A percentile compares a stretch with the other conserved stretches of the same genome.
Conservation (phyloP, 306 rosid genomes). For the Lathyrus sativus region DNA sequence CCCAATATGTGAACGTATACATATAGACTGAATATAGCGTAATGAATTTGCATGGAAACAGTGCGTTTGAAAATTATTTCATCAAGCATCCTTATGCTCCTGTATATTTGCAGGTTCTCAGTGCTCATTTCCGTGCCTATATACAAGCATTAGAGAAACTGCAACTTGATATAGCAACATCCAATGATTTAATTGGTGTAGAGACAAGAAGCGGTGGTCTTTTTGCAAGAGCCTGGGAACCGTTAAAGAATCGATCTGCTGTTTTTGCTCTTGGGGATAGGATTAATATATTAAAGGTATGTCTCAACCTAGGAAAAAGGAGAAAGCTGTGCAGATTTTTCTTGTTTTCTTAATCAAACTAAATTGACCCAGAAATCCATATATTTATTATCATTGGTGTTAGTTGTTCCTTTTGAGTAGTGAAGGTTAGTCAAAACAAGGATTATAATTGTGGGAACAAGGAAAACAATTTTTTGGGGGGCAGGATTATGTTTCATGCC, state of each 20-base stretch:
- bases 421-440: conserved; percentile 27
- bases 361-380: conserved; percentile 15
- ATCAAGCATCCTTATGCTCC: conserved; percentile 30
- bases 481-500: not conserved
- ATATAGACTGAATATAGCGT: not conserved
- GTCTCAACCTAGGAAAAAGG: conserved; percentile 9
- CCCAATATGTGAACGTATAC: conserved; percentile 1
- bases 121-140: conserved; percentile 97
- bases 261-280: conserved; percentile 95
- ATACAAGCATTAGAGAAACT: conserved; percentile 93
- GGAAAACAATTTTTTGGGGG: not conserved
- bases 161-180: conserved; percentile 94
- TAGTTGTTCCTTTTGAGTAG: conserved; percentile 11
- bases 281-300: conserved; percentile 80
- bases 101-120: conserved; percentile 74
- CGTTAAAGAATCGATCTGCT: conserved; percentile 95
- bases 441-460: conserved; percentile 1
- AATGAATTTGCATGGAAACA: conserved; percentile 15
- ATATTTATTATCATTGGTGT: not conserved
- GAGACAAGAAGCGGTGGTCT: conserved; percentile 86
- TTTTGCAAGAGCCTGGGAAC: conserved; percentile 82
- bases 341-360: conserved; percentile 26
- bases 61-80: conserved; percentile 24
- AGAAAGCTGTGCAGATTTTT: conserved; percentile 23
- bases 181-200: conserved; percentile 91